A percentile compares a stretch with the other conserved stretches of the same genome.
Evolutionary conservation across 805 yeast species (phyloP).

Genomic region (Metschnikowia orientalis): DNA sequence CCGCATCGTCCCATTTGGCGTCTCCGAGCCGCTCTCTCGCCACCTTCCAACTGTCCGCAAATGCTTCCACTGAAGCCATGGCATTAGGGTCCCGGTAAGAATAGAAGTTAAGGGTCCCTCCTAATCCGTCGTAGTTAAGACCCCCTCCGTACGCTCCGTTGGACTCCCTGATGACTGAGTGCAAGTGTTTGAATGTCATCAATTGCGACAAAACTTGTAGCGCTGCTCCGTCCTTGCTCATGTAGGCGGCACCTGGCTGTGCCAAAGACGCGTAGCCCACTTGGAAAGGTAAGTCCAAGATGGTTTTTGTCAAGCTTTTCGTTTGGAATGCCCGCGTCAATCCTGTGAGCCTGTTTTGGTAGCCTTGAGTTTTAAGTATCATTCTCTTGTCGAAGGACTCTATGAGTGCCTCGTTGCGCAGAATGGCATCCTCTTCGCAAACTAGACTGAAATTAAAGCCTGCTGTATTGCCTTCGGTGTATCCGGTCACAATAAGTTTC

Average conservation of each 20-base stretch:
- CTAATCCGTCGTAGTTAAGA: slow-evolving; percentile 71
- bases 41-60: slow-evolving; percentile 43
- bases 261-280: slow-evolving; percentile 78
- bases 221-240: slow-evolving; percentile 73
- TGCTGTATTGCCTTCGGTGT: slow-evolving; percentile 6
- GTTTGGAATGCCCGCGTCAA: slow-evolving; percentile 17
- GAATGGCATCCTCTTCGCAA: slow-evolving; percentile 45
- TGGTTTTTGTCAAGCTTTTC: slow-evolving; percentile 29
- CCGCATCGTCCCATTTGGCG: slow-evolving; percentile 52
- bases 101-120: slow-evolving; percentile 75
- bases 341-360: slow-evolving; percentile 15
- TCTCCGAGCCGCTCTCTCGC: slow-evolving; percentile 34
- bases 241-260: slow-evolving; percentile 60
- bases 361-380: slow-evolving; percentile 16
- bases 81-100: slow-evolving; percentile 96
- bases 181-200: slow-evolving; percentile 76
- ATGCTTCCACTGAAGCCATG: slow-evolving; percentile 57
- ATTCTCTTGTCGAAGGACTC: slow-evolving; percentile 24
- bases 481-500: slow-evolving; percentile 37
- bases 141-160: slow-evolving; percentile 99
- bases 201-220: slow-evolving; percentile 78
- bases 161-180: slow-evolving; percentile 85
- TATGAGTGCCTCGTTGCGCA: slow-evolving; percentile 33
- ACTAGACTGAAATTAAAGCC: slow-evolving; percentile 53
- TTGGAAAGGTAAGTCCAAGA: slow-evolving; percentile 77